These are phyloP conservation scores for Clausena lansium DNA, from an alignment of 345 rosid genomes.

Conservation along the genomic window DNA sequence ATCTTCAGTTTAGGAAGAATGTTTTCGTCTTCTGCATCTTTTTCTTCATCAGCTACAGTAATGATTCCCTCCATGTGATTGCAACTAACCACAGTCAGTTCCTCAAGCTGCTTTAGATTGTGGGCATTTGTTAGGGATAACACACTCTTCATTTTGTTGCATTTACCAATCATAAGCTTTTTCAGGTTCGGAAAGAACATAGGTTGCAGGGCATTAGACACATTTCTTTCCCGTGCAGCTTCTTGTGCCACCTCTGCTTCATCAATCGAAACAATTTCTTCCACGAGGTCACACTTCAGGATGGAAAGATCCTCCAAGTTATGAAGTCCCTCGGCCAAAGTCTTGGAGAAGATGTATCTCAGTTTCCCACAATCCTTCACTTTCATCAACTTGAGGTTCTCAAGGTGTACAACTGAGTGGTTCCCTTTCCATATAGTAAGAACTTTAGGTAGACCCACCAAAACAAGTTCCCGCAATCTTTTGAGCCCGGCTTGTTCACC, in stretches of 20 bases:
- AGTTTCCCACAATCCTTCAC: conserved; percentile 6
- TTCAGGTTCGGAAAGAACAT: neutral
- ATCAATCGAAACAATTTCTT: neutral
- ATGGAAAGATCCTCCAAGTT: neutral
- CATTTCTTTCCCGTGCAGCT: neutral
- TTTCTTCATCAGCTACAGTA: neutral
- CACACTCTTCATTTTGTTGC: conserved; percentile 2
- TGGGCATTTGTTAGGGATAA: conserved; percentile 3
- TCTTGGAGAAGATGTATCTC: neutral
- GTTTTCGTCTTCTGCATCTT: neutral
- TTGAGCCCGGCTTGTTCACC: neutral
- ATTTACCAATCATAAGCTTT: neutral
- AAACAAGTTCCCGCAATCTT: neutral
- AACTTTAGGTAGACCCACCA: neutral
- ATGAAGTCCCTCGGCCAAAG: neutral
- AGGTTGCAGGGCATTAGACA: neutral
- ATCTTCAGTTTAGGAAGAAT: conserved; percentile 1
- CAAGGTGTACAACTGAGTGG: neutral
- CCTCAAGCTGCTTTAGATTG: neutral
- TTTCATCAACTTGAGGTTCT: neutral
- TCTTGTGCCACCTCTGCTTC: neutral
- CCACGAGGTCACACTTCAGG: neutral
- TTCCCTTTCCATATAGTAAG: conserved; percentile 2
- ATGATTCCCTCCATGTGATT: neutral
- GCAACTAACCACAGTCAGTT: neutral